phyloP scores from a whole-genome alignment of 192 early-diverging fungal species.

The Kappamyces sp. region DNA sequence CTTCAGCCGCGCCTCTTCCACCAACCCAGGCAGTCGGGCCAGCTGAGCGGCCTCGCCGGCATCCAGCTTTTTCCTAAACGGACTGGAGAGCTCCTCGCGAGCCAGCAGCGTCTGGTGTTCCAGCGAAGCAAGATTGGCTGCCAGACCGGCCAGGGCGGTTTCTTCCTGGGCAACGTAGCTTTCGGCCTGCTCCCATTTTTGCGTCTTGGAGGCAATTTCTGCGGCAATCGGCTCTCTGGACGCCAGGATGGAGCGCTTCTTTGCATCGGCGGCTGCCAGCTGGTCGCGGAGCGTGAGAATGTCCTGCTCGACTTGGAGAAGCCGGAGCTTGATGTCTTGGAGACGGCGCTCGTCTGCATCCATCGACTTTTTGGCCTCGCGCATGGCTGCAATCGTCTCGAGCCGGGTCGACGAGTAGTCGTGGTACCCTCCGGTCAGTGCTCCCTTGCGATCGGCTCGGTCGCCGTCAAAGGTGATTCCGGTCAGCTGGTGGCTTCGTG shows the following conservation, averaged over 20 bases:
- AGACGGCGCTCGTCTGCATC: constrained; percentile 34
- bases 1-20: constrained; percentile 44
- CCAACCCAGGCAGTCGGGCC: constrained; percentile 37
- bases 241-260: constrained; percentile 44
- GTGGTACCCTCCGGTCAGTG: constrained; percentile 83
- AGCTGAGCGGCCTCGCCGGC: constrained; percentile 24
- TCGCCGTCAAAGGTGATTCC: constrained; percentile 90
- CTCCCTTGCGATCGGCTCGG: constrained; percentile 86
- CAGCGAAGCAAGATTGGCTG: not conserved
- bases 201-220: constrained; percentile 53
- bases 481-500: constrained; percentile 68
- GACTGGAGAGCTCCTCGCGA: not conserved
- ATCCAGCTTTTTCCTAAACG: constrained; percentile 22
- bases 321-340: constrained; percentile 45
- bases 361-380: constrained; percentile 37
- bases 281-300: constrained; percentile 34
- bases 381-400: constrained; percentile 62
- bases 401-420: constrained; percentile 70
- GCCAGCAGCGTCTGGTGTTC: not conserved
- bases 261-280: constrained; percentile 29
- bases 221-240: constrained; percentile 50
- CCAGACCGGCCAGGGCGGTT: not conserved
- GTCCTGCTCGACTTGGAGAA: constrained; percentile 40
- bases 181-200: constrained; percentile 56
- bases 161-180: constrained; percentile 20